phyloP scores from a whole-genome alignment of 2,329 filamentous ascomycete genomes.

The Colletotrichum lentis region DNA sequence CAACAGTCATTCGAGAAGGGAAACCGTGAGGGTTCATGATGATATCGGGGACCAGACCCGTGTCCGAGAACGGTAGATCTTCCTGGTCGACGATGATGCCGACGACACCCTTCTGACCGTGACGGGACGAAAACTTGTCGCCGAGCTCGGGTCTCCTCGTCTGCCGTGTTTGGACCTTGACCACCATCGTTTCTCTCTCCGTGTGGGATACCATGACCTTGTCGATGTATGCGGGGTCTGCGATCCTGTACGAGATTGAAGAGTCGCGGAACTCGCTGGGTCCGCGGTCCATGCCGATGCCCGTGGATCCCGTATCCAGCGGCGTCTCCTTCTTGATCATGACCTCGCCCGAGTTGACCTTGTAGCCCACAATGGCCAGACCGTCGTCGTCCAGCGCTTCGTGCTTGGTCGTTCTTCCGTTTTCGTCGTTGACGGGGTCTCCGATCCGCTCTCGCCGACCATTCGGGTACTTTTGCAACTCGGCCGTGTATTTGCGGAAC shows the following conservation, averaged over 20 bases:
- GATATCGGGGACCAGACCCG: slow-evolving; percentile 92
- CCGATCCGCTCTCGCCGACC: slow-evolving; percentile 73
- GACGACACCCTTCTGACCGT: slow-evolving; percentile 97
- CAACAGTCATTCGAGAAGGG: slow-evolving; percentile 98
- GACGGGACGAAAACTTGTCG: slow-evolving; percentile 98
- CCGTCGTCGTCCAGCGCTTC: slow-evolving; percentile 83
- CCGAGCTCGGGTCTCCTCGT: slow-evolving; percentile 93
- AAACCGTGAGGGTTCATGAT: slow-evolving; percentile 99
- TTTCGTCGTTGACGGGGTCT: slow-evolving; percentile 62
- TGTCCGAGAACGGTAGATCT: slow-evolving; percentile 94
- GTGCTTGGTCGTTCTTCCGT: slow-evolving; percentile 74
- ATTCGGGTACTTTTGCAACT: slow-evolving; percentile 89
- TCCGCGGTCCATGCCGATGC: slow-evolving; percentile 72
- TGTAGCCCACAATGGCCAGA: slow-evolving; percentile 84
- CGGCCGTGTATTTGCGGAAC: slow-evolving; percentile 91
- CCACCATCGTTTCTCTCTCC: slow-evolving; percentile 82
- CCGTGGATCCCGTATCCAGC: slow-evolving; percentile 76
- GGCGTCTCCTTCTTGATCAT: slow-evolving; percentile 93
- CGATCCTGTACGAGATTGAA: slow-evolving; percentile 79
- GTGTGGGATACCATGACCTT: slow-evolving; percentile 94
- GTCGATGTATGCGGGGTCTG: slow-evolving; percentile 89
- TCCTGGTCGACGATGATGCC: slow-evolving; percentile 97
- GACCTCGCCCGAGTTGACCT: slow-evolving; percentile 79
- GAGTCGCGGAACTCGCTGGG: slow-evolving; percentile 72
- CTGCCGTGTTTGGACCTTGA: slow-evolving; percentile 97